phyloP scores from a whole-genome alignment of 179 eudicot genomes.

The Monotropa hypopitys region DNA sequence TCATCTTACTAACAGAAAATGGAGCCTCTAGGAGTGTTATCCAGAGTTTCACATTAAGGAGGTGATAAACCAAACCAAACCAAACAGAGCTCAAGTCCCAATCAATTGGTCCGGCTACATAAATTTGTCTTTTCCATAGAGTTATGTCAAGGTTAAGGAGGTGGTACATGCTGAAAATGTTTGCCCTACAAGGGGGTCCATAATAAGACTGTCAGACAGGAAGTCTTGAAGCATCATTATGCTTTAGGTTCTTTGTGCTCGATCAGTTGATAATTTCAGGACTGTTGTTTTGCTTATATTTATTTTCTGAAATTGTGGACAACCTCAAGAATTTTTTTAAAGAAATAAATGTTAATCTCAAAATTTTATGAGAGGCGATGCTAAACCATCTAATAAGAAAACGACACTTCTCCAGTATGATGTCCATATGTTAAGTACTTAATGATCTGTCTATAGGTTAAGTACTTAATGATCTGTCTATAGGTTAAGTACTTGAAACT shows the following conservation, averaged over 20 bases:
- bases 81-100: too few species aligned
- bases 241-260: not conserved
- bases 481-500: not conserved
- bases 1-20: not conserved
- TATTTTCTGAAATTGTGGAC: not conserved
- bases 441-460: too few species aligned
- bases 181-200: not conserved
- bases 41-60: not conserved
- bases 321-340: not conserved
- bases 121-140: too few species aligned
- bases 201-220: not conserved
- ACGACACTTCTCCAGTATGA: not conserved
- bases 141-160: too few species aligned
- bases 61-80: too few species aligned
- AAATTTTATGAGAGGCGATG: not conserved
- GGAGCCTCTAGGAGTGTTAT: not conserved
- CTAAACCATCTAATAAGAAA: not conserved
- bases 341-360: not conserved
- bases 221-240: not conserved
- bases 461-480: not conserved
- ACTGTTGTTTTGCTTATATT: not conserved
- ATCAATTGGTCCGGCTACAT: too few species aligned
- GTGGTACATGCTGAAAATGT: not conserved
- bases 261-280: not conserved
- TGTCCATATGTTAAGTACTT: not conserved